These are phyloP conservation scores for Dryadomyces quercus-mongolicae DNA, from an alignment of 2,329 filamentous ascomycete genomes.

Conservation along the genomic window DNA sequence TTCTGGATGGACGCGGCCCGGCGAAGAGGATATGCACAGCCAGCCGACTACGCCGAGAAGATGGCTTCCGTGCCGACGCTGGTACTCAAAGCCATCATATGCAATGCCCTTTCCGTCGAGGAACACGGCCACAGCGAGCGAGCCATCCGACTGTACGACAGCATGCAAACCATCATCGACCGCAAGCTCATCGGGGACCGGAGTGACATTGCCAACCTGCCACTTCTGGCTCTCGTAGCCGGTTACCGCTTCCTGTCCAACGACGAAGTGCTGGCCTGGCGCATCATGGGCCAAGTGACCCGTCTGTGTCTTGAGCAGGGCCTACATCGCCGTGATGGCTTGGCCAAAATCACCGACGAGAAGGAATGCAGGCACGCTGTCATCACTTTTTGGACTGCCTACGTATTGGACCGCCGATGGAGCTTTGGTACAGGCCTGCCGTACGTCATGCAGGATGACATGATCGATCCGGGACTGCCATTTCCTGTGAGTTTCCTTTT, in stretches of 20 bases:
- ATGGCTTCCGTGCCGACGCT: constrained; percentile 36
- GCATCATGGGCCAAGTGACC: constrained; percentile 71
- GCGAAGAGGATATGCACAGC: constrained; percentile 13
- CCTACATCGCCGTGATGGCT: constrained; percentile 37
- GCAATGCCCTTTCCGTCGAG: constrained; percentile 65
- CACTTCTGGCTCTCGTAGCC: constrained; percentile 38
- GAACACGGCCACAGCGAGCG: constrained; percentile 66
- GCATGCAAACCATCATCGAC: constrained; percentile 61
- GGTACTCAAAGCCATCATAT: constrained; percentile 73
- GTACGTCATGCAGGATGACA: constrained; percentile 33
- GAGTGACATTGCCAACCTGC: constrained; percentile 33
- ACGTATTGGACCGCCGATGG: constrained; percentile 38
- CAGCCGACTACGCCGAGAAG: constrained; percentile 21
- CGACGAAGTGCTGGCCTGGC: constrained; percentile 77
- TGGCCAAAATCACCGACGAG: constrained; percentile 23
- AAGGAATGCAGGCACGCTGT: constrained; percentile 19
- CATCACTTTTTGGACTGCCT: constrained; percentile 37
- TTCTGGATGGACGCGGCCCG: constrained; percentile 41
- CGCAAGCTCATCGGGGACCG: constrained; percentile 45
- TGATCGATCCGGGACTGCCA: constrained; percentile 35
- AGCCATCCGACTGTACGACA: constrained; percentile 62
- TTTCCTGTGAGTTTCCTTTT: constrained; percentile 64
- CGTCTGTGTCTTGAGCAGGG: constrained; percentile 35
- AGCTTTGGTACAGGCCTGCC: constrained; percentile 38
- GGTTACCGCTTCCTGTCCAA: constrained; percentile 75